phyloP scores from a whole-genome alignment of 2,329 filamentous ascomycete genomes.

The Lasiodiplodia gonubiensis region DNA sequence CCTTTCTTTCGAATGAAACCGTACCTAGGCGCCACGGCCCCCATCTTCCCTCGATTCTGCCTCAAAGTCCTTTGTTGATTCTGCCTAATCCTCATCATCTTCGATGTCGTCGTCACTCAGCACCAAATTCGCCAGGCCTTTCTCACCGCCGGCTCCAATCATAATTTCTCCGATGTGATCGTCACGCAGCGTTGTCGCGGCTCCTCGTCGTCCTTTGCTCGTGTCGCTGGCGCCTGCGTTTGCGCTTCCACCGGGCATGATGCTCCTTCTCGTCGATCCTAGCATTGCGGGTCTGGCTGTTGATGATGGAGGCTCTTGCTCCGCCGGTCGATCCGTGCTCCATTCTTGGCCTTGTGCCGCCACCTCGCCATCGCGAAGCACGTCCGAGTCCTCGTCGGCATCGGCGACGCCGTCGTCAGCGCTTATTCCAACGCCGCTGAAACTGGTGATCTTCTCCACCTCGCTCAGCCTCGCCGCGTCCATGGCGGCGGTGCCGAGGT shows the following conservation, averaged over 20 bases:
- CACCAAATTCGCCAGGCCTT: constrained; percentile 44
- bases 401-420: constrained; percentile 34
- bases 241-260: constrained; percentile 36
- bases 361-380: constrained; percentile 28
- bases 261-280: constrained; percentile 32
- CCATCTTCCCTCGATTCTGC: not conserved
- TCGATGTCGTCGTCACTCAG: constrained; percentile 57
- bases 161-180: constrained; percentile 24
- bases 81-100: constrained; percentile 36
- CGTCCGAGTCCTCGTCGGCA: constrained; percentile 37
- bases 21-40: not conserved
- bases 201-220: constrained; percentile 5
- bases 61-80: not conserved
- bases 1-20: not conserved
- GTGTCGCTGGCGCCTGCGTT: constrained; percentile 23
- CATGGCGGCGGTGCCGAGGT: constrained; percentile 25
- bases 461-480: constrained; percentile 53
- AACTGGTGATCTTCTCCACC: constrained; percentile 71
- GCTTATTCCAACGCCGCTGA: constrained; percentile 60
- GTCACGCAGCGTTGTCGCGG: not conserved
- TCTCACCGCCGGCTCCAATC: constrained; percentile 31
- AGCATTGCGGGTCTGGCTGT: constrained; percentile 33
- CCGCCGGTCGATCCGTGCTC: constrained; percentile 50
- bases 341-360: constrained; percentile 43
- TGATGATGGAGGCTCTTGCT: constrained; percentile 32